Evolutionary conservation across 352 stramenopile genomes (phyloP), one percentile per base, ranked within the genome.

Genomic region (Blastocystis sp.): DNA sequence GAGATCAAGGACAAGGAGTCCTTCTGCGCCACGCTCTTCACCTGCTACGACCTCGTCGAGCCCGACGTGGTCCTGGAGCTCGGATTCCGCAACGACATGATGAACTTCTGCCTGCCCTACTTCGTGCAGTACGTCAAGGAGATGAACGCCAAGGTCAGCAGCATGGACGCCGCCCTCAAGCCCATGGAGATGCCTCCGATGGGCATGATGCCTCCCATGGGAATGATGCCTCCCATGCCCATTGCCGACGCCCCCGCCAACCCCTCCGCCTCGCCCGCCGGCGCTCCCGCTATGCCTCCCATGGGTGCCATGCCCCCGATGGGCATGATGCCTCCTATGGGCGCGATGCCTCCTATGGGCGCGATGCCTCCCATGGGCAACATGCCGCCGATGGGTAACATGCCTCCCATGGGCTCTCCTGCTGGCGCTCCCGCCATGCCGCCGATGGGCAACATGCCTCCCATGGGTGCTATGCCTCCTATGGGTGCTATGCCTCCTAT

Each of bases 81-180:
- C 53, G 96, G 96, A 59, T 99, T 96, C 96, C 93, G 97, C 89
- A 97, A 99, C 90, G 95, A 96, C 77, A 98, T 99, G 92, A 93
- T 95, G 34, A 94, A 99, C 91, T 99, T 98, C 89, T 95, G 97
- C 64, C 99, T 99, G 96, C 97, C 97, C 45, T 99, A 98, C 93
- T 95, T 99, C 91, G 98, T 99, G 90, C 96, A 99, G 92, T 98
- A 97, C 82, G 93, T 99, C 79, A 96, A 97, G 89, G 96, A 98
- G 90, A 91, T 98, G 70, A 93, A 95, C 91, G 94, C 97, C 19
- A 95, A 97, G 90, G 92, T 99, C 19, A 94, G 97, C 90, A 92
- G 91, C 10, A 91, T 99, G 60, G 94, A 97, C 41, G 34, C 45
- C n/a, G 64, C 56, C 21, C 56, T 88, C 14, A 88, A 88, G 78